Evolutionary conservation across 2,329 filamentous ascomycete species (phyloP).

Genomic region (Stagonosporopsis vannaccii): DNA sequence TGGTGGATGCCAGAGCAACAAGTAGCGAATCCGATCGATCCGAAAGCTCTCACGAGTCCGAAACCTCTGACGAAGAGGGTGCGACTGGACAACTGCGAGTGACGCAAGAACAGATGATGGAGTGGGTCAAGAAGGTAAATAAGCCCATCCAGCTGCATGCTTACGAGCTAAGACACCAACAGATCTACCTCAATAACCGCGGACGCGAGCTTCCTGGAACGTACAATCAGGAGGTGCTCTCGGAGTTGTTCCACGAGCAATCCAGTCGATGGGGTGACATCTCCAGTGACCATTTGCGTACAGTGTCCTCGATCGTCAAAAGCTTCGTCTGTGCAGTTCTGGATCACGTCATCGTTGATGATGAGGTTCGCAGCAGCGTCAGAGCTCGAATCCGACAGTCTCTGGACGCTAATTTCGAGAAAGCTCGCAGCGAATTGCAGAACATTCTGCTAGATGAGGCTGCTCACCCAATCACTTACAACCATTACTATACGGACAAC

Average conservation of each 20-base stretch:
- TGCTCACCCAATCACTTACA: slow-evolving; percentile 52
- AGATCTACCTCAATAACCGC: slow-evolving; percentile 2
- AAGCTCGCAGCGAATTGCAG: slow-evolving; percentile 6
- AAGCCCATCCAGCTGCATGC: not conserved
- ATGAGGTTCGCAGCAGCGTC: not conserved
- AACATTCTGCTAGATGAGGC: slow-evolving; percentile 8
- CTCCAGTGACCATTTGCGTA: not conserved
- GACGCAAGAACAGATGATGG: not conserved
- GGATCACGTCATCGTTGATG: slow-evolving; percentile 9
- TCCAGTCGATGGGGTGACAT: not conserved
- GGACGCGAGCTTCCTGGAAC: not conserved
- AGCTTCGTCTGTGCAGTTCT: slow-evolving; percentile 2
- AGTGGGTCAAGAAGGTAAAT: not conserved
- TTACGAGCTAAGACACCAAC: not conserved
- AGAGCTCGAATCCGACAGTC: not conserved
- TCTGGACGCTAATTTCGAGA: not conserved
- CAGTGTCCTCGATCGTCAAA: slow-evolving; percentile 6
- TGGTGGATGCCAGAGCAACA: not conserved
- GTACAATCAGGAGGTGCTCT: not conserved
- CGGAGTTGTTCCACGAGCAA: slow-evolving; percentile 1
- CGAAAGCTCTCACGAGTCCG: not conserved
- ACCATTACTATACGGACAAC: slow-evolving; percentile 48
- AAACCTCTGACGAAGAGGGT: not conserved
- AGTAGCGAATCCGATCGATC: not conserved
- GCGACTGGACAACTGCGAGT: not conserved